Percentiles rank a stretch among this genome's conserved stretches.
phyloP scores from a whole-genome alignment of 495 filamentous ascomycete species.

The Daldinia grandis region DNA sequence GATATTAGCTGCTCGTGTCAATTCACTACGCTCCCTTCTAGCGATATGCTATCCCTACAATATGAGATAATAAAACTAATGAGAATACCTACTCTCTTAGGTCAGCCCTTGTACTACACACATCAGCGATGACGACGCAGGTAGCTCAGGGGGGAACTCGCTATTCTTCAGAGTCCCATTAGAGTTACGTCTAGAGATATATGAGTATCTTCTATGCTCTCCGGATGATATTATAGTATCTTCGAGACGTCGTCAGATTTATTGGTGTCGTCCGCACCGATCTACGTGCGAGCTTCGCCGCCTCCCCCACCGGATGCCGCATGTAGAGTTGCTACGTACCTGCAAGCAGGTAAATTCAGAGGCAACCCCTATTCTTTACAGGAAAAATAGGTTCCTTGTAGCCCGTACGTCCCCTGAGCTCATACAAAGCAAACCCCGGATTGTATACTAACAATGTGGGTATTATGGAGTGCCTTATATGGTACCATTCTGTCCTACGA shows the following conservation, averaged over 20 bases:
- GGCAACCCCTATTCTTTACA: slow-evolving; percentile 47
- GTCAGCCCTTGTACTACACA: neutral
- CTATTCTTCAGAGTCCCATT: slow-evolving; percentile 52
- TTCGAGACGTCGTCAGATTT: slow-evolving; percentile 13
- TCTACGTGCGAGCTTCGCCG: neutral
- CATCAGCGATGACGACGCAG: neutral
- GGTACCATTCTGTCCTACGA: slow-evolving; percentile 4
- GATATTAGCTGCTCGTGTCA: neutral
- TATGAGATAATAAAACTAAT: slow-evolving; percentile 1
- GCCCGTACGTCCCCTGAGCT: slow-evolving; percentile 27
- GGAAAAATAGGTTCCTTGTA: slow-evolving; percentile 43
- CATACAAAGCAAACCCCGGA: neutral
- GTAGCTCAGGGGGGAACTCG: slow-evolving; percentile 8
- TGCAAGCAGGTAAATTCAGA: slow-evolving; percentile 46
- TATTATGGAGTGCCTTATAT: neutral
- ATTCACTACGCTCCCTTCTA: neutral
- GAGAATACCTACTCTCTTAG: neutral
- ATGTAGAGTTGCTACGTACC: slow-evolving; percentile 44
- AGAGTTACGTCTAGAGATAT: slow-evolving; percentile 57
- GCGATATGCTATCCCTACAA: neutral
- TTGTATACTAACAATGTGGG: neutral
- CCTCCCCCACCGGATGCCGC: slow-evolving; percentile 10
- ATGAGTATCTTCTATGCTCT: slow-evolving; percentile 47
- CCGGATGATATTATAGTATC: slow-evolving; percentile 34
- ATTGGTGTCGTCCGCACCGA: neutral